A percentile compares a stretch with the other conserved stretches of the same genome.
phyloP scores from a whole-genome alignment of 257 asterid species.

The Fraxinus pennsylvanica region DNA sequence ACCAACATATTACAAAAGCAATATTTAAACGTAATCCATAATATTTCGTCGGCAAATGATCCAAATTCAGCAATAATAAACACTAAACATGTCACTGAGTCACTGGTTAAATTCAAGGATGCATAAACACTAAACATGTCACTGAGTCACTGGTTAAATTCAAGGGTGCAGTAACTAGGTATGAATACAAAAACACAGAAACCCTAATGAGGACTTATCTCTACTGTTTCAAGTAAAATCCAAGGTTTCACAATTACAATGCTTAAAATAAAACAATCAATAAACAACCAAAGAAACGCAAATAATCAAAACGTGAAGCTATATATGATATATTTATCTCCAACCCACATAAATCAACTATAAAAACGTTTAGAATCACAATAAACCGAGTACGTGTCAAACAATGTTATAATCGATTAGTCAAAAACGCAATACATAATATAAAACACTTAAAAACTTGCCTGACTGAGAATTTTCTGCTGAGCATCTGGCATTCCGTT shows the following conservation, averaged over 20 bases:
- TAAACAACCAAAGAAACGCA: neutral
- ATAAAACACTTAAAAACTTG: constrained; percentile 17
- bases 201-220: neutral
- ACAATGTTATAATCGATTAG: too few relatives aligned
- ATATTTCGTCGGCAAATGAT: neutral
- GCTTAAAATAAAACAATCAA: neutral
- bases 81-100: neutral
- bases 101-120: neutral
- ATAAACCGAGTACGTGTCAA: neutral
- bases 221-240: neutral
- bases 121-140: neutral
- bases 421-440: too few relatives aligned
- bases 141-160: neutral
- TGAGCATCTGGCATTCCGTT: constrained; percentile 53
- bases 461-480: constrained; percentile 74
- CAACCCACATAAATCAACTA: neutral
- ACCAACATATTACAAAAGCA: neutral
- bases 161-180: neutral
- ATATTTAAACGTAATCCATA: neutral
- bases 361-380: constrained; percentile 16
- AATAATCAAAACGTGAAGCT: neutral
- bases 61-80: neutral
- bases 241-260: neutral
- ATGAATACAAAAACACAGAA: neutral
- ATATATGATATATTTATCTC: neutral